A percentile compares a stretch with the other conserved stretches of the same genome.
phyloP scores from a whole-genome alignment of 2,329 filamentous ascomycete genomes.

The Fonsecaea pedrosoi region DNA sequence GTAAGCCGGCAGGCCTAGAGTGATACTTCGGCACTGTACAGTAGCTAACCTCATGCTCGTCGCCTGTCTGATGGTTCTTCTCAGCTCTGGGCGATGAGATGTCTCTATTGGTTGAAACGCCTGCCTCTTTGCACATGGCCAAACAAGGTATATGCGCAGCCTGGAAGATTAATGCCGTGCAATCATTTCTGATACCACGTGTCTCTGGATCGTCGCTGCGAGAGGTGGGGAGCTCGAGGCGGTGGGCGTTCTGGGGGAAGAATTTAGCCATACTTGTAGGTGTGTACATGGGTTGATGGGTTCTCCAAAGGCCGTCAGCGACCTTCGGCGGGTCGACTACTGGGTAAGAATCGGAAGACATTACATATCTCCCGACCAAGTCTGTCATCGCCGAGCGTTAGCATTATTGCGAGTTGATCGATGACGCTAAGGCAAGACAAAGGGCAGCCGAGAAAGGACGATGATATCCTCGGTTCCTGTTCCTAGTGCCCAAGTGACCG shows the following conservation, averaged over 20 bases:
- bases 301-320: too few relatives aligned
- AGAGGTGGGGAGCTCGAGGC: neutral
- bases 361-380: neutral
- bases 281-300: too few relatives aligned
- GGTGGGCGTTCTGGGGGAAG: neutral
- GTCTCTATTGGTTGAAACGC: neutral
- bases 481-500: neutral
- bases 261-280: too few relatives aligned
- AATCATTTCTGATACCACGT: neutral
- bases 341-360: constrained; percentile 5
- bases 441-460: neutral
- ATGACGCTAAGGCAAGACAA: neutral
- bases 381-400: neutral
- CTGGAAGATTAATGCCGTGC: neutral
- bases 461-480: neutral
- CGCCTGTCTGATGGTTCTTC: neutral
- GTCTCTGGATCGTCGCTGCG: neutral
- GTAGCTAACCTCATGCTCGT: neutral
- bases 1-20: too few relatives aligned
- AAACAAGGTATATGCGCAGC: neutral
- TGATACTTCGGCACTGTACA: too few relatives aligned
- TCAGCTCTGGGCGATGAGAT: neutral
- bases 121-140: neutral
- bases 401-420: neutral
- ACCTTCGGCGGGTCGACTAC: too few relatives aligned